Conservation (phyloP, 306 rosid genomes). For the Ormosia emarginata region DNA sequence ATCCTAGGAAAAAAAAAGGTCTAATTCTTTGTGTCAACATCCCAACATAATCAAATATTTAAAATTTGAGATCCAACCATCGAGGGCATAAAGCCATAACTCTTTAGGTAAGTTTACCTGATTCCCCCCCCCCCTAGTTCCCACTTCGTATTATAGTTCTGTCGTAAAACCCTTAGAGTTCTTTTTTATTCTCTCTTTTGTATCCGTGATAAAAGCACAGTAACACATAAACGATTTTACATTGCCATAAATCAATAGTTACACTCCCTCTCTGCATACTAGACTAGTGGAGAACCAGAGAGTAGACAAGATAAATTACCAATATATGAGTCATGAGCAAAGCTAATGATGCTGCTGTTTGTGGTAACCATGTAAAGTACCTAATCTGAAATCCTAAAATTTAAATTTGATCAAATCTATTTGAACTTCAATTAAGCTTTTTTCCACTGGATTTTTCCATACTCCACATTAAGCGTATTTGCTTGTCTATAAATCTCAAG, state of each 20-base stretch:
- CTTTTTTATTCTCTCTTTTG: not conserved
- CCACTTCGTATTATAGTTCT: not conserved
- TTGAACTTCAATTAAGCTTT: no score
- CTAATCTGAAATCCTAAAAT: not conserved
- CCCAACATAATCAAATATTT: not conserved
- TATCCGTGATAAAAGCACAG: not conserved
- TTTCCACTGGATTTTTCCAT: not conserved
- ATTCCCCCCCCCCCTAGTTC: no score
- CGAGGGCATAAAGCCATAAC: not conserved
- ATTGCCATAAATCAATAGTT: not conserved
- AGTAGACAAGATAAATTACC: not conserved
- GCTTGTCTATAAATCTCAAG: not conserved
- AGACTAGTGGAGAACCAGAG: not conserved
- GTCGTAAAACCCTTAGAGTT: not conserved
- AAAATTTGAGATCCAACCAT: not conserved
- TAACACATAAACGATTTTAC: not conserved
- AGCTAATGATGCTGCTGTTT: not conserved
- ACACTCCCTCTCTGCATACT: not conserved
- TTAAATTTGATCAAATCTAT: no score
- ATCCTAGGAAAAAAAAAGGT: not conserved
- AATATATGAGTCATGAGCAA: not conserved
- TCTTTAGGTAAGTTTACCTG: not conserved
- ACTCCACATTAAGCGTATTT: not conserved
- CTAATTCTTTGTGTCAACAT: not conserved
- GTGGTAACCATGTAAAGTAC: not conserved